Conservation (phyloP, 148 eudicot species). For the Dianthus caryophyllus region DNA sequence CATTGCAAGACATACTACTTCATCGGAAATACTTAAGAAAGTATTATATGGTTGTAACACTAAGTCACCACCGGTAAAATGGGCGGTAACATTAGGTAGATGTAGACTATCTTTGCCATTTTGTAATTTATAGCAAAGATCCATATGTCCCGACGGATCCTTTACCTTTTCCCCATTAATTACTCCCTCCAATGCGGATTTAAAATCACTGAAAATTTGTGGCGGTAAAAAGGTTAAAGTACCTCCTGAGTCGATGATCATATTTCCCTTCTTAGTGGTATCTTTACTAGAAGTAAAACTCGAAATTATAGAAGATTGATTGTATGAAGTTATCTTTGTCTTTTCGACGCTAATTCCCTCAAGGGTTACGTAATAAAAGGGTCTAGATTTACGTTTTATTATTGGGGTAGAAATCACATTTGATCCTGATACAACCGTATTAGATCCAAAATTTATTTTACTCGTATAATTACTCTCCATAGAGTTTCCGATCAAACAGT, state of each 20-base stretch:
- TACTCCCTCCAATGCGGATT: not conserved
- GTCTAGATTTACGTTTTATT: not conserved
- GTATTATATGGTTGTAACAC: slow-evolving; percentile 26
- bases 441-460: slow-evolving; percentile 47
- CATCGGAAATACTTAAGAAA: not conserved
- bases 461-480: slow-evolving; percentile 25
- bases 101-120: slow-evolving; percentile 7
- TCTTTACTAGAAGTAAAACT: too few species aligned
- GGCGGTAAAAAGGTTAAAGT: slow-evolving; percentile 45
- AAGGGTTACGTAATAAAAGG: slow-evolving; percentile 48
- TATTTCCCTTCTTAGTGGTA: slow-evolving; percentile 51
- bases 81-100: slow-evolving; percentile 27
- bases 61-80: slow-evolving; percentile 46
- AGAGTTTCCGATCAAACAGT: slow-evolving; percentile 26
- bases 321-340: slow-evolving; percentile 2
- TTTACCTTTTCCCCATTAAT: slow-evolving; percentile 10
- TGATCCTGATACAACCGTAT: slow-evolving; percentile 31
- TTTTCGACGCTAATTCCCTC: slow-evolving; percentile 33
- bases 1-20: not conserved
- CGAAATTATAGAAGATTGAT: not conserved
- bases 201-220: slow-evolving; percentile 16
- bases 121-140: slow-evolving; percentile 32
- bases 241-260: slow-evolving; percentile 73
- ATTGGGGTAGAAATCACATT: slow-evolving; percentile 48
- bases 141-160: slow-evolving; percentile 25